Conservation (phyloP, 2,329 filamentous ascomycete genomes). For the Ascochyta viciae-villosae region DNA sequence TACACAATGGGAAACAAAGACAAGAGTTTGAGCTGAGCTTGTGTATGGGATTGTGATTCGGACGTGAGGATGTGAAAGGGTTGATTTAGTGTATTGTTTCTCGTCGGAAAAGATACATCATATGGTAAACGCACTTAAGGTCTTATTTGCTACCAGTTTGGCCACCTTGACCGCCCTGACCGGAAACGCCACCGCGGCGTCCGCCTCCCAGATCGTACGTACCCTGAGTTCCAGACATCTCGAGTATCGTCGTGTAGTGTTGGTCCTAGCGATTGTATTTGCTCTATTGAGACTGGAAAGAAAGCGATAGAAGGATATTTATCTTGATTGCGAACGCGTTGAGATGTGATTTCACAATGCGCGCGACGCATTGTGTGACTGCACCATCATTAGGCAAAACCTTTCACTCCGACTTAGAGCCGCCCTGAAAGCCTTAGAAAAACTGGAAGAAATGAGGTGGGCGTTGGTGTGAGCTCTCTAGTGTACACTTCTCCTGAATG, state of each 20-base stretch:
- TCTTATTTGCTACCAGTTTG: neutral
- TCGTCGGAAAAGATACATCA: no score
- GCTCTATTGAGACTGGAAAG: neutral
- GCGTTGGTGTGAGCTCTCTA: no score
- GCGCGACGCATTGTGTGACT: neutral
- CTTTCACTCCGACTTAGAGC: no score
- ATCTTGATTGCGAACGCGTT: neutral
- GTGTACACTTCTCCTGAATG: no score
- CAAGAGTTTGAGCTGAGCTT: no score
- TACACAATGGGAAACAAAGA: no score
- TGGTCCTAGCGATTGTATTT: neutral
- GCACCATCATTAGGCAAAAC: no score
- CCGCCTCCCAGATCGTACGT: constrained; percentile 14
- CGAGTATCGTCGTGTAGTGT: neutral
- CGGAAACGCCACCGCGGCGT: constrained; percentile 18
- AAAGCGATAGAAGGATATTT: neutral
- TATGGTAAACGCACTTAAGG: neutral
- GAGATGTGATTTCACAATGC: neutral
- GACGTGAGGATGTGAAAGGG: no score
- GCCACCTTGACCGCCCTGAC: constrained; percentile 8
- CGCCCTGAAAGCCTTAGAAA: neutral
- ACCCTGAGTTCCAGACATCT: constrained; percentile 11
- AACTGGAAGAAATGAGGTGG: no score
- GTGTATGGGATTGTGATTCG: no score
- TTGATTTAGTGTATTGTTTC: no score